A percentile compares a stretch with the other conserved stretches of the same genome.
Conservation (phyloP, 768 basidiomycete genomes). For the Sporobolomyces roseus region DNA sequence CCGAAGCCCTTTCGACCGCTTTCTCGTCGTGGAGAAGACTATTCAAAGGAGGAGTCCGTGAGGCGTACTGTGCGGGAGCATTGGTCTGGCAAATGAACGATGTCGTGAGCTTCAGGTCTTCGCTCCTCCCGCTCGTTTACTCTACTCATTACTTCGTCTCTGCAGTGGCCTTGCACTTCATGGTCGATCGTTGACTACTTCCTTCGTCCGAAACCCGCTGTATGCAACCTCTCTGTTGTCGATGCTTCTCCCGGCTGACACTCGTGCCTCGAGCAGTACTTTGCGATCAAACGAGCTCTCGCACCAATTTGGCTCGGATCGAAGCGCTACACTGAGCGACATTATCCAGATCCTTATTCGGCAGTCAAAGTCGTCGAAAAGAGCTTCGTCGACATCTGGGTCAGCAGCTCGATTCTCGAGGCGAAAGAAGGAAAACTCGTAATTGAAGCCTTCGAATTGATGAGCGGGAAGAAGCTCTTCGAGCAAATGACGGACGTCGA, state of each 20-base stretch:
- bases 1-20: slow-evolving; percentile 80
- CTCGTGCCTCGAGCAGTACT: slow-evolving; percentile 49
- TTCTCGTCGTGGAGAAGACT: slow-evolving; percentile 87
- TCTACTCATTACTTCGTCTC: slow-evolving; percentile 52
- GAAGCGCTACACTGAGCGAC: slow-evolving; percentile 71
- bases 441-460: slow-evolving; percentile 53
- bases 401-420: slow-evolving; percentile 67
- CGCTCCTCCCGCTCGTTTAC: neutral
- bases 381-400: slow-evolving; percentile 76
- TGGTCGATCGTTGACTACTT: slow-evolving; percentile 77
- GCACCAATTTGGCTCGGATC: slow-evolving; percentile 75
- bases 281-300: slow-evolving; percentile 78
- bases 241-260: neutral
- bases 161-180: slow-evolving; percentile 86
- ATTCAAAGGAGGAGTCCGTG: slow-evolving; percentile 63
- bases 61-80: slow-evolving; percentile 51
- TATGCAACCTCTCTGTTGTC: slow-evolving; percentile 39
- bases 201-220: slow-evolving; percentile 86
- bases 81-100: slow-evolving; percentile 85
- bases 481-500: slow-evolving; percentile 56
- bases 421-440: slow-evolving; percentile 57
- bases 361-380: slow-evolving; percentile 66
- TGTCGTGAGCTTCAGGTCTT: slow-evolving; percentile 4
- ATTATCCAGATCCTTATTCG: slow-evolving; percentile 53
- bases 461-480: slow-evolving; percentile 60